Conservation (phyloP, 768 basidiomycete species). For the Boletus speciosus region DNA sequence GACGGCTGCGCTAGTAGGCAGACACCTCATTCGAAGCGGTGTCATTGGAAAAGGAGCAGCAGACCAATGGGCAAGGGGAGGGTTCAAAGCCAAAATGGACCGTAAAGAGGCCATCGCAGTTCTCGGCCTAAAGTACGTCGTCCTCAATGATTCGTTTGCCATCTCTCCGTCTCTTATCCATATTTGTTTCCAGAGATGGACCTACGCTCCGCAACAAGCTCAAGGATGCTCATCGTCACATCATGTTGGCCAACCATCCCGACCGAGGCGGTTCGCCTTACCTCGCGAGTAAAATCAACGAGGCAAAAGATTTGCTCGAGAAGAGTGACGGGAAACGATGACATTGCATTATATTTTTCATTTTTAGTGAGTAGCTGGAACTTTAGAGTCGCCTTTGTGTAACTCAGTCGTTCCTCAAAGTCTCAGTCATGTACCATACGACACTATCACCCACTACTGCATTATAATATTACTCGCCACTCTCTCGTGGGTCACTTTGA, state of each 20-base stretch:
- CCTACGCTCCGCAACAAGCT: conserved; percentile 69
- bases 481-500: not conserved
- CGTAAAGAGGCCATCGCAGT: conserved; percentile 88
- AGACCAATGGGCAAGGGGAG: conserved; percentile 88
- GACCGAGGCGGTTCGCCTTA: conserved; percentile 99
- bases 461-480: conserved; percentile 18
- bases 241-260: conserved; percentile 99
- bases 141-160: not conserved
- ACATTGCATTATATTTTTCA: conserved; percentile 1
- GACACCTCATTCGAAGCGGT: conserved; percentile 65
- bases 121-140: conserved; percentile 84
- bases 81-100: conserved; percentile 96
- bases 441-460: conserved; percentile 11
- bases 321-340: conserved; percentile 59
- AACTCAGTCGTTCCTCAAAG: conserved; percentile 2
- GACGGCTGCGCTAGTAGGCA: conserved; percentile 70
- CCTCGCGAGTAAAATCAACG: conserved; percentile 97
- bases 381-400: not conserved
- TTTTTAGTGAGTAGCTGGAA: conserved; percentile 5
- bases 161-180: not conserved
- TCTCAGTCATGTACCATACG: conserved; percentile 20
- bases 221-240: conserved; percentile 93
- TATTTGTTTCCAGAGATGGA: conserved; percentile 59
- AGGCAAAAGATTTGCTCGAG: conserved; percentile 91
- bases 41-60: conserved; percentile 56